Percentiles rank a stretch among this genome's conserved stretches.
Conservation (phyloP, 2,329 filamentous ascomycete species). For the Apiospora sp. region DNA sequence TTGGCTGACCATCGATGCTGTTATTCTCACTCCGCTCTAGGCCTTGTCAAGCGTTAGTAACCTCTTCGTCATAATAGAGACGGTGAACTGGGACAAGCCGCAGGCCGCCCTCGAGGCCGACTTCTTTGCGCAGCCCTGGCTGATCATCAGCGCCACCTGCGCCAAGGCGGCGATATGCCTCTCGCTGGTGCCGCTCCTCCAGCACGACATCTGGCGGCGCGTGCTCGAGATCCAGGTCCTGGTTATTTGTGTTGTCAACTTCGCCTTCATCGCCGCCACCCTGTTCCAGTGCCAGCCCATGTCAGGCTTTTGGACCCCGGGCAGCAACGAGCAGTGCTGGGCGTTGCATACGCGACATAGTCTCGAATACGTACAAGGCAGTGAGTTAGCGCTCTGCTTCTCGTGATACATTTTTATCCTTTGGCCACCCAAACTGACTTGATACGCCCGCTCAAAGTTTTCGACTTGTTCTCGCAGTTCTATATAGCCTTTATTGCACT, state of each 20-base stretch:
- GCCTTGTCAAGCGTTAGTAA: conserved; percentile 44
- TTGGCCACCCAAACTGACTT: neutral
- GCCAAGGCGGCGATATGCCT: conserved; percentile 49
- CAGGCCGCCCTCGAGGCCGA: conserved; percentile 43
- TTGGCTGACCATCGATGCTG: neutral
- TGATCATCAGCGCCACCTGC: conserved; percentile 45
- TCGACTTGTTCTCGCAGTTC: conserved; percentile 47
- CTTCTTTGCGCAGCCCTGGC: conserved; percentile 47
- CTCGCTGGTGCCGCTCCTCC: conserved; percentile 40
- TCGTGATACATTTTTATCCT: no score
- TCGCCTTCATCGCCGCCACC: conserved; percentile 43
- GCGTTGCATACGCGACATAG: conserved; percentile 41
- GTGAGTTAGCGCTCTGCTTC: conserved; percentile 27
- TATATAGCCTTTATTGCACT: conserved; percentile 46
- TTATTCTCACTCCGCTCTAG: conserved; percentile 32
- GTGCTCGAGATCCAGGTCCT: conserved; percentile 42
- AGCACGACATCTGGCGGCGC: neutral
- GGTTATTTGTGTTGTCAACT: conserved; percentile 38
- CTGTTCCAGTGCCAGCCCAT: conserved; percentile 49
- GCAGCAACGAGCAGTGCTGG: conserved; percentile 43
- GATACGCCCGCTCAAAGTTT: conserved; percentile 33
- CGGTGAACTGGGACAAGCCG: conserved; percentile 36
- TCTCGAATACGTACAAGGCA: conserved; percentile 47
- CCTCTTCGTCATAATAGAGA: conserved; percentile 46
- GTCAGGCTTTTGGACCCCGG: conserved; percentile 46